Conservation (phyloP, 768 basidiomycete species). For the Mycena venus region DNA sequence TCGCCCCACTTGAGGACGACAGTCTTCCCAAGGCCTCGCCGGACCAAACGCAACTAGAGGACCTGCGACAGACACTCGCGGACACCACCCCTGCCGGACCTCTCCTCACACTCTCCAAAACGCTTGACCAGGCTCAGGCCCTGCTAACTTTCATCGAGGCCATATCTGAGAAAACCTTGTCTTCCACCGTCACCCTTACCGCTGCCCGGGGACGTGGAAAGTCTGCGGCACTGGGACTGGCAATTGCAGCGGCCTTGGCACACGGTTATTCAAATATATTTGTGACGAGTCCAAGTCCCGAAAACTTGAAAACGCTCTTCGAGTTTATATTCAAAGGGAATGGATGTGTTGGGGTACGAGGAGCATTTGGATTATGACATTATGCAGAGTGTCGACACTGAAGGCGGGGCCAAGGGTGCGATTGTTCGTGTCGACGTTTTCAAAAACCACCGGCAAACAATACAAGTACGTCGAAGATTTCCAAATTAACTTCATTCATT, state of each 20-base stretch:
- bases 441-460: conserved; percentile 93
- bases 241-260: conserved; percentile 91
- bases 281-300: conserved; percentile 96
- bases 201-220: conserved; percentile 97
- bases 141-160: conserved; percentile 96
- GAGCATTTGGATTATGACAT: conserved; percentile 99
- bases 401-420: conserved; percentile 83
- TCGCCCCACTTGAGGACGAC: conserved; percentile 70
- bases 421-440: conserved; percentile 97
- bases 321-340: conserved; percentile 97
- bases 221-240: conserved; percentile 95
- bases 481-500: background rate
- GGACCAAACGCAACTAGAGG: conserved; percentile 61
- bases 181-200: conserved; percentile 95
- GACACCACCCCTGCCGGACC: conserved; percentile 92
- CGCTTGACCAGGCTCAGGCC: conserved; percentile 94
- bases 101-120: conserved; percentile 90
- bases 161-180: conserved; percentile 92
- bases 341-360: conserved; percentile 95
- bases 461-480: conserved; percentile 75
- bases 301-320: conserved; percentile 98
- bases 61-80: conserved; percentile 81
- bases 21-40: conserved; percentile 26
- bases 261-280: conserved; percentile 98
- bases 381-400: conserved; percentile 93